Base-by-base conservation (phyloP, 2,329 filamentous ascomycete species). In the Chaetomium olivaceum region DNA sequence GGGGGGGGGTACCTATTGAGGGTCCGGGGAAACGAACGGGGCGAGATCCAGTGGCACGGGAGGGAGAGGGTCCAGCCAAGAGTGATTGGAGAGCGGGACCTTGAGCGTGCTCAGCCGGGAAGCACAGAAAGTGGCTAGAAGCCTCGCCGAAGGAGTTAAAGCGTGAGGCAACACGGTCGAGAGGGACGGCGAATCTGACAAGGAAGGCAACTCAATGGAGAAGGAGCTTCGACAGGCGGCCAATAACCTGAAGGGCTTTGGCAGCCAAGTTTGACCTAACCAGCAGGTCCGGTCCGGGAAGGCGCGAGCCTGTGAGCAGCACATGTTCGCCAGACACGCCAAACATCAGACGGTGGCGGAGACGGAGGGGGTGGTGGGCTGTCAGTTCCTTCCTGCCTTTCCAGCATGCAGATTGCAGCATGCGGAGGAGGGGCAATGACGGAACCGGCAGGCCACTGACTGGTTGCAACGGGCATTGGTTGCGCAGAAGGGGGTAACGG, bases 51-150 rank as follows among this genome's bases (percentile, higher is more conserved):
- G 39, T 23, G 29, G 16, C n/a, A 61, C 46, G 43, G 46, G 16
- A 51, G 25, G 23, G 33, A 19, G 19, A 29, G 29, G 25, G 43
- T 31, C 23, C 39, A 62, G 25, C 33, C 29, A 21, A 6, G 23
- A 6, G 36, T 25, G 39, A 58, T 61, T 25, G n/a, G 43, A 46
- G 31, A 48, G 27, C n/a, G 9, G 43, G 25, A 11, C 33, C 58
- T 48, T 25, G 31, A 27, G 11, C 14, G 31, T n/a, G 29, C n/a
- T 43, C 23, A 43, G 27, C 33, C 57, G 50, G 36, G 36, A 64
- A 48, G 61, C 61, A 62, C 55, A 59, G 69, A 70, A 72, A 71
- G 51, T 52, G 67, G 67, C 68, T 71, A 70, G 70, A 72, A 70
- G 67, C 66, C 57, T 55, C 63, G 62, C 56, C 46, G 70, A 71